A percentile compares a stretch with the other conserved stretches of the same genome.
Conservation (phyloP, 306 rosid species). For the Gastrolobium bilobum region DNA sequence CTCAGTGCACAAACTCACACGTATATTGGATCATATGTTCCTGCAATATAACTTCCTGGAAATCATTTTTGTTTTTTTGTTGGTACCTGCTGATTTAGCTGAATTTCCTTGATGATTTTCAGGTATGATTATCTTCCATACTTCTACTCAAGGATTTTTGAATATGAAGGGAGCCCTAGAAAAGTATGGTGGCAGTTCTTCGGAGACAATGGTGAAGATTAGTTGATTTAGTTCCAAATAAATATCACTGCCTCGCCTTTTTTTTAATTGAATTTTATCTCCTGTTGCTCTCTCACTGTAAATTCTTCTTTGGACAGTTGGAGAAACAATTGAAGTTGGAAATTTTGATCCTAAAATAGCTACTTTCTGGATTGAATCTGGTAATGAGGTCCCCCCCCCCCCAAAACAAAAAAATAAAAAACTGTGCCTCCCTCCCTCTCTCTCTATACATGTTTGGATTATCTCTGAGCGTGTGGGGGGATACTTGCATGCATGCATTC, state of each 20-base stretch:
- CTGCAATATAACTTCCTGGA: conserved; percentile 27
- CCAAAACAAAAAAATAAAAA: too few species aligned
- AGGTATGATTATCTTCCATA: conserved; percentile 96
- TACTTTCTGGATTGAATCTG: conserved; percentile 93
- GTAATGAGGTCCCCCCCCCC: conserved; percentile 46
- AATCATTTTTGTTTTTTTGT: neutral
- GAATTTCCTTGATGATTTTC: conserved; percentile 47
- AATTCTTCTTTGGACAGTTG: conserved; percentile 68
- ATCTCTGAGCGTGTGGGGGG: conserved; percentile 20
- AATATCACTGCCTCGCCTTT: neutral
- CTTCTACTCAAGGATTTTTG: conserved; percentile 95
- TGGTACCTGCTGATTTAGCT: conserved; percentile 11
- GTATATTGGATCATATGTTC: conserved; percentile 55
- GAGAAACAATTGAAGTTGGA: conserved; percentile 92
- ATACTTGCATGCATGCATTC: conserved; percentile 11
- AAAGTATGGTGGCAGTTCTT: conserved; percentile 98
- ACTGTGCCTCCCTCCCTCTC: conserved; percentile 20
- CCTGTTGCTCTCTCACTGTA: conserved; percentile 27
- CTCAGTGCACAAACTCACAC: conserved; percentile 79
- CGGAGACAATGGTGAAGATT: conserved; percentile 81
- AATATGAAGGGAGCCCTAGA: conserved; percentile 88
- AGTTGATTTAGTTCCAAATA: neutral
- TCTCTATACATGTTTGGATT: conserved; percentile 7
- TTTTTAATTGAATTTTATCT: neutral
- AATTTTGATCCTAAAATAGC: conserved; percentile 94